phyloP scores from a whole-genome alignment of 495 filamentous ascomycete genomes.

The Penicillium ucsense region DNA sequence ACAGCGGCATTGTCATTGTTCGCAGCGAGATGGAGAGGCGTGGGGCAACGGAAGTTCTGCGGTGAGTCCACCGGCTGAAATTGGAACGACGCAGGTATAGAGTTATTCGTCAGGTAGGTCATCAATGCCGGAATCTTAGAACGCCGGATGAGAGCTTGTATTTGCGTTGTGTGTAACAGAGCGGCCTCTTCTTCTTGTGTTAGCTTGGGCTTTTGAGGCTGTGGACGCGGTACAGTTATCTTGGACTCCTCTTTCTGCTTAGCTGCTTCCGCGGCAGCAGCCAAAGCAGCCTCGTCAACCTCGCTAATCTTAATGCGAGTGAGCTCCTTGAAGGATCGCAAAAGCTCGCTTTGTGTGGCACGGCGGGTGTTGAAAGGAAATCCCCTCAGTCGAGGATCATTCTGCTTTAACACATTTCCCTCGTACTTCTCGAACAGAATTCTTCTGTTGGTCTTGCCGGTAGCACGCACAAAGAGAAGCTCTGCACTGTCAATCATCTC shows the following conservation, averaged over 20 bases:
- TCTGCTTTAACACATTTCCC: constrained; percentile 67
- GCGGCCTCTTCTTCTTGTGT: constrained; percentile 77
- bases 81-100: constrained; percentile 54
- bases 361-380: constrained; percentile 95
- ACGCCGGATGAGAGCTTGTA: constrained; percentile 79
- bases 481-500: constrained; percentile 72
- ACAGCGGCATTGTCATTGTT: constrained; percentile 64
- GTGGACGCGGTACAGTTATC: constrained; percentile 30
- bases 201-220: constrained; percentile 45
- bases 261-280: constrained; percentile 33
- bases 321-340: constrained; percentile 85
- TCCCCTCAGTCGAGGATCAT: constrained; percentile 74
- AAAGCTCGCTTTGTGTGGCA: constrained; percentile 87
- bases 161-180: constrained; percentile 71
- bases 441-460: constrained; percentile 71
- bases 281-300: constrained; percentile 52
- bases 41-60: constrained; percentile 76
- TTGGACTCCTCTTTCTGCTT: constrained; percentile 21
- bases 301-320: constrained; percentile 78
- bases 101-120: constrained; percentile 68
- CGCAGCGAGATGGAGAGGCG: constrained; percentile 76
- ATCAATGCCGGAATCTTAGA: constrained; percentile 82
- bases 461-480: constrained; percentile 80
- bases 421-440: constrained; percentile 89
- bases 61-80: constrained; percentile 61